Evolutionary conservation across 176 grass and related monocot genomes (phyloP), one percentile per base, ranked within the genome.

Genomic region (Eleusine coracana): DNA sequence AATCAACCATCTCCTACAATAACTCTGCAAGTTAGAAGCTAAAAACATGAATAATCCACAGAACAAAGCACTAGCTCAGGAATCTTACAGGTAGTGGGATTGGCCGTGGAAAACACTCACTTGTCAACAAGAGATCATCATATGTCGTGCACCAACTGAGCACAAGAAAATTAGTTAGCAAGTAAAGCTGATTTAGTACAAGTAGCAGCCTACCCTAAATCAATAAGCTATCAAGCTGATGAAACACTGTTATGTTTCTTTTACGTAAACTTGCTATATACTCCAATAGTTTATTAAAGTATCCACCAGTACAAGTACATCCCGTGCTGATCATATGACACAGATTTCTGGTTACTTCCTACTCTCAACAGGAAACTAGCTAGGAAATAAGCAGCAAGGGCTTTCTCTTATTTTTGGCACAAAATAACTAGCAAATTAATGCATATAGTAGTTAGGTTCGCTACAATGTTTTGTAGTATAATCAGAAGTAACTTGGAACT

Each of bases 1-100:
- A 96, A 91, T 96, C 94, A 27, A 96, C 88, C 94, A 96, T 96
- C 64, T 95, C 90, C 93, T 95, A 81, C 21, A 78, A 83, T 51
- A 59, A 63, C 68, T 68, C 64, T 28, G 7, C 63, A 80, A 51
- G 67, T 85, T 46, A 61, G 23, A 78, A 41, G 18, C 84, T 28
- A 38, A 34, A 40, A 44, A 62, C 4, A 45, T 50, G 55, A 16
- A 58, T 58, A 29, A 68, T 17, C 49, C 23, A 70, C 0, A 46
- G 37, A 77, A 67, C 14, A 25, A 23, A 72, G 46, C 29, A 16
- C 42, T 27, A 16, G 5, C 25, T 85, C 48, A 63, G 0, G 69
- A 75, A 76, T 42, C 87, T 91, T 94, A 97, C 94, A 74, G 91
- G 52, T 90, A 97, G 74, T 10, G 94, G 94, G 65, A 92, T 97